phyloP scores from a whole-genome alignment of 306 rosid genomes.

The Datisca glomerata region DNA sequence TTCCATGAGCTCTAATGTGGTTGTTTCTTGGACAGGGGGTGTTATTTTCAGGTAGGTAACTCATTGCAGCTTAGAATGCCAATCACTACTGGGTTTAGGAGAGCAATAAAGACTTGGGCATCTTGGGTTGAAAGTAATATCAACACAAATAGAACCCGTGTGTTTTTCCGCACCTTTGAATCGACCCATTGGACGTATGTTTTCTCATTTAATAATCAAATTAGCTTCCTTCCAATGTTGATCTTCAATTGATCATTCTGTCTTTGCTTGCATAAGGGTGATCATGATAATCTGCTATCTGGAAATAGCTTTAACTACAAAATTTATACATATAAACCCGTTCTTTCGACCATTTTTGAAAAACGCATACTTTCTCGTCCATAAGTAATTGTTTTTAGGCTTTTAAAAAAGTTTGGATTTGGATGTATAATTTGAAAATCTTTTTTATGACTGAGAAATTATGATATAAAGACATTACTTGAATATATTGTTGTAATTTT shows the following conservation, averaged over 20 bases:
- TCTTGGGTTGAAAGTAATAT: conserved; percentile 62
- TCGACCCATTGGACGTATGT: conserved; percentile 89
- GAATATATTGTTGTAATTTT: no score
- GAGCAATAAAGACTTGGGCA: conserved; percentile 61
- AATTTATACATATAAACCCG: no score
- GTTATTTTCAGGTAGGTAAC: conserved; percentile 61
- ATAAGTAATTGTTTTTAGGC: no score
- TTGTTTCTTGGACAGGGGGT: conserved; percentile 46
- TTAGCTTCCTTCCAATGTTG: conserved; percentile 7
- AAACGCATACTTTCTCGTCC: no score
- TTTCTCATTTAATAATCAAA: conserved; percentile 1
- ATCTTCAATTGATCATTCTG: neutral
- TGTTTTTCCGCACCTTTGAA: conserved; percentile 73
- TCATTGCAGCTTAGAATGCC: conserved; percentile 56
- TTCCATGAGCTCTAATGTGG: no score
- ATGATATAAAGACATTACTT: no score
- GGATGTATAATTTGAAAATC: no score
- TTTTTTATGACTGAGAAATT: no score
- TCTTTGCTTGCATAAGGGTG: neutral
- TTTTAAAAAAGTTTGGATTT: no score
- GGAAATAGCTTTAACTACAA: no score
- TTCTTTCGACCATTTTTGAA: no score
- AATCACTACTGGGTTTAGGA: conserved; percentile 45
- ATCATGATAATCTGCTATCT: no score
- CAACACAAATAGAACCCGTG: conserved; percentile 35